Evolutionary conservation across 2,329 filamentous ascomycete species (phyloP), one percentile per base, ranked within the genome.

Genomic region (Aspergillus arachidicola): DNA sequence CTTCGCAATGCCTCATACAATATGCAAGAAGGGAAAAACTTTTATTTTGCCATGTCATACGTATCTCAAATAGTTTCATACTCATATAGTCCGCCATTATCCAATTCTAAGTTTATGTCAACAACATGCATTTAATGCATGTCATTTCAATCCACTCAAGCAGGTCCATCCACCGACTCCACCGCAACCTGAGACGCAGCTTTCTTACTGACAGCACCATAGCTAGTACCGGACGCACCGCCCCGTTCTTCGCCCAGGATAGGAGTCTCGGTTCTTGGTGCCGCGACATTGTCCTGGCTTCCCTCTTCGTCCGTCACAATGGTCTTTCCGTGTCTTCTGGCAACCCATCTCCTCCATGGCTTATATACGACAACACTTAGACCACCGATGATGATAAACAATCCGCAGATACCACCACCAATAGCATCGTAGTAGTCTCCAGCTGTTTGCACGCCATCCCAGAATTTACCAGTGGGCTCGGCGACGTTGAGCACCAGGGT

Each of bases 361-460:
- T 85, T 86, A 74, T 97, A 97, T 0, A 91, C 74, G 0, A 94
- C 16, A 0, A 96, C 85, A 9, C 92, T 93, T 0, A 91, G 82
- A 0, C 87, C 76, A 0, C 93, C 94, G 54, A 93, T 89, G 0
- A 96, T 76, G 0, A 97, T 79, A 70, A 98, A 98, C 0, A 92
- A 83, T 0, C 89, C 93, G 67, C 94, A 97, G 38, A 99, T 97
- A 19, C 85, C 86, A 1, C 92, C 95, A 11, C 94, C 93, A 53
- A 97, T 89, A 64, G 94, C 86, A 77, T 96, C 92, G 69, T 93
- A 97, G 74, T 93, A 85, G 66, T 97, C 92, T 0, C 91, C 88
- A 1, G 91, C 88, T 0, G 83, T 86, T 57, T 87, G 86, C 0
- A 98, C 91, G 0, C 93, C 94, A 58, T 96, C 89, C 95, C 95